Evolutionary conservation across 1,284 basidiomycete genomes (phyloP).

Genomic region (Malassezia brasiliensis): DNA sequence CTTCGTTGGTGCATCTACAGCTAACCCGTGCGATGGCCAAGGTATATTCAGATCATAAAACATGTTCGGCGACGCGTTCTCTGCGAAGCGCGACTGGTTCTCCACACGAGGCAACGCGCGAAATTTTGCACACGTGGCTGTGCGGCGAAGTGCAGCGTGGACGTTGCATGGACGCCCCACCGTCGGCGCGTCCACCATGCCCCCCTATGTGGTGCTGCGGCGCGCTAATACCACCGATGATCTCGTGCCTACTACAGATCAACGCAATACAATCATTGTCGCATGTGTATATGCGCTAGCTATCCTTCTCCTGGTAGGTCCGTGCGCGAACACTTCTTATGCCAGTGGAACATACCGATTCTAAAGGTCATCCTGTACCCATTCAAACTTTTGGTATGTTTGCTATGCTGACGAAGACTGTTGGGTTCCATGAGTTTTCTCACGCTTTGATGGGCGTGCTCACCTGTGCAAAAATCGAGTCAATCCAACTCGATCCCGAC

Average conservation of each 20-base stretch:
- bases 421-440: slow-evolving; percentile 34
- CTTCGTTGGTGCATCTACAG: neutral
- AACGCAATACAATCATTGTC: slow-evolving; percentile 43
- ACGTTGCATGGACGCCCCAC: neutral
- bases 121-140: slow-evolving; percentile 7
- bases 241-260: slow-evolving; percentile 24
- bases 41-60: slow-evolving; percentile 39
- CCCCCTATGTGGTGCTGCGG: neutral
- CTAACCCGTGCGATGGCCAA: slow-evolving; percentile 22
- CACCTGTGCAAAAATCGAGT: slow-evolving; percentile 83
- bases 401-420: slow-evolving; percentile 12
- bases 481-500: slow-evolving; percentile 51
- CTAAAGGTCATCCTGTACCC: slow-evolving; percentile 45
- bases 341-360: slow-evolving; percentile 34
- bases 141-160: neutral
- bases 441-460: slow-evolving; percentile 54
- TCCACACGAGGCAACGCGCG: neutral
- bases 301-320: slow-evolving; percentile 31
- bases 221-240: neutral
- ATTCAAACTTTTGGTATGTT: slow-evolving; percentile 40
- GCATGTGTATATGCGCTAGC: slow-evolving; percentile 38
- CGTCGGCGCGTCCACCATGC: neutral
- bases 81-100: no score
- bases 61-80: slow-evolving; percentile 14
- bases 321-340: neutral